Evolutionary conservation across 306 rosid species (phyloP), one percentile per base, ranked within the genome.

Genomic region (Prunus mume): DNA sequence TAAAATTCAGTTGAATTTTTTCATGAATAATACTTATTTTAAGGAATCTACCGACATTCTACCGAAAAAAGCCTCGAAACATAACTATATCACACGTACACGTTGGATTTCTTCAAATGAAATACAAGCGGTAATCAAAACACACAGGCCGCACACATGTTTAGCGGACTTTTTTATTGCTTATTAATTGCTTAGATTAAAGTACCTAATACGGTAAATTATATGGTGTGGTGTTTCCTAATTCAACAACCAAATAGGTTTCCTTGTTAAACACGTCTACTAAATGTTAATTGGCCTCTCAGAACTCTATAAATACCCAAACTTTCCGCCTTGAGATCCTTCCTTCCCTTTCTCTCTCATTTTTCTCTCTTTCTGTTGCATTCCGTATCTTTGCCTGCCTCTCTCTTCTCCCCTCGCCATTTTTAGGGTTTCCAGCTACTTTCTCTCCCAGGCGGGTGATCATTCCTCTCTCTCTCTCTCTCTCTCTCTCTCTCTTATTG

Each of bases 261-360:
- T 55, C 73, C 88, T 84, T 87, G 86, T 20, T 51, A 20, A 77
- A 63, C 79, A 84, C 86, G 87, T 76, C 79, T 83, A 19, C 63
- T 71, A 11, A 13, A 19, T 15, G 50, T 71, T 71, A 19, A 57
- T 32, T 43, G 68, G 63, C 30, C 65, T 9, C 60, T 3, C 17
- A 7, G 17, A 70, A 74, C 68, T 27, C 72, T 87, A 87, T 82
- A 87, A 84, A 84, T 87, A 84, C 71, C 58, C 73, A 0, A 43
- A 27, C 81, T 52, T 79, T 58, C 41, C 19, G 45, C 12, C 38
- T 62, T 60, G 41, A 28, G 30, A 18, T 70, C 76, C 79, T 76
- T 79, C 79, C 66, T 15, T 20, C 73, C 56, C 54, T n/a, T 41
- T 73, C 75, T 69, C 60, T 47, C 17, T 45, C 3, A 54, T 54